A percentile compares a stretch with the other conserved stretches of the same genome.
Conservation (phyloP, 495 filamentous ascomycete species). For the Platismatia glauca region DNA sequence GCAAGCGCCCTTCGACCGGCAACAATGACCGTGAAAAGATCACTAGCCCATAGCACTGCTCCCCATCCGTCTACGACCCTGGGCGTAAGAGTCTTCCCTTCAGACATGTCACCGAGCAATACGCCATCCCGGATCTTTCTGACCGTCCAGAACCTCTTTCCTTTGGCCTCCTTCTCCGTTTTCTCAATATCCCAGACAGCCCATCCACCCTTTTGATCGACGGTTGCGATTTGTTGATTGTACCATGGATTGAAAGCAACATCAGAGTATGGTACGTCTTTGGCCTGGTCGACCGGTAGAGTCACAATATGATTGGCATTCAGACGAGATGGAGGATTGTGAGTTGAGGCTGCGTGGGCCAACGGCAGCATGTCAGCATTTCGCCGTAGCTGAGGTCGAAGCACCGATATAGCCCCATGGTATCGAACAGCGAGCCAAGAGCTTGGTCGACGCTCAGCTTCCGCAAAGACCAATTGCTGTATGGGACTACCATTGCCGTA, state of each 20-base stretch:
- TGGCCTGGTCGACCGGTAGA: constrained; percentile 45
- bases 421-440: constrained; percentile 58
- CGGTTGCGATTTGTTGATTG: constrained; percentile 56
- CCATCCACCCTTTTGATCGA: constrained; percentile 69
- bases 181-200: constrained; percentile 61
- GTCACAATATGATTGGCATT: constrained; percentile 52
- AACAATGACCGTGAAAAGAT: constrained; percentile 38
- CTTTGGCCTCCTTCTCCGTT: constrained; percentile 27
- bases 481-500: constrained; percentile 48
- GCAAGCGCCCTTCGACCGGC: constrained; percentile 35
- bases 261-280: constrained; percentile 55
- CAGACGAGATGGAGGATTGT: constrained; percentile 42
- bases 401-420: constrained; percentile 45
- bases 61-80: constrained; percentile 41
- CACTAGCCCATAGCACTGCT: constrained; percentile 40
- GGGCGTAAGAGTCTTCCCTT: neutral
- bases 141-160: constrained; percentile 24
- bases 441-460: constrained; percentile 37
- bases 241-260: constrained; percentile 72
- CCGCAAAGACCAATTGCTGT: constrained; percentile 56
- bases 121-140: constrained; percentile 21
- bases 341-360: neutral
- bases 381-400: constrained; percentile 41
- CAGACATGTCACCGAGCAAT: neutral
- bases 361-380: neutral